A percentile compares a stretch with the other conserved stretches of the same genome.
These are phyloP conservation scores for Phyllosticta citriasiana DNA, from an alignment of 2,329 filamentous ascomycete genomes.

Conservation along the genomic window DNA sequence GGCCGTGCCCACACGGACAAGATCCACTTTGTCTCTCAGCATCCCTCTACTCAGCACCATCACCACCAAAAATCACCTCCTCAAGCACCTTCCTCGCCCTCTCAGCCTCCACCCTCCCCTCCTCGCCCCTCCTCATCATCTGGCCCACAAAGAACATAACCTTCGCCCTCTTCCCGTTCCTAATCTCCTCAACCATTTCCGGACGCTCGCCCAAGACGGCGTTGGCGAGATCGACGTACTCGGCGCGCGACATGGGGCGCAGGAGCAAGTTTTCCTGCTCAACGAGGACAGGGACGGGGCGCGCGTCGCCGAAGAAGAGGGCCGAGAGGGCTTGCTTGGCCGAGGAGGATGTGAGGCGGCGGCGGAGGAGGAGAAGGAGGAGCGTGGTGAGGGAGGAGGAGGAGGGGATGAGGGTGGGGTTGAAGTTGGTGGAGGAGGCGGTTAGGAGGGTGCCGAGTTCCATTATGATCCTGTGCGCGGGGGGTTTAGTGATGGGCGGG, in stretches of 20 bases:
- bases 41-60: too few species aligned
- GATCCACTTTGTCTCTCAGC: too few species aligned
- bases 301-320: constrained; percentile 43
- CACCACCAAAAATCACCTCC: constrained; percentile 30
- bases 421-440: constrained; percentile 29
- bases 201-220: constrained; percentile 44
- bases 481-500: too few species aligned
- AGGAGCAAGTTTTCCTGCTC: constrained; percentile 47
- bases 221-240: constrained; percentile 47
- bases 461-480: constrained; percentile 34
- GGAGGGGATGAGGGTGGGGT: constrained; percentile 28
- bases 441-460: constrained; percentile 41
- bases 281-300: constrained; percentile 43
- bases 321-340: constrained; percentile 50
- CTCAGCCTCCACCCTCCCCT: constrained; percentile 52
- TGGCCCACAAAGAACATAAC: constrained; percentile 59
- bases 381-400: constrained; percentile 33
- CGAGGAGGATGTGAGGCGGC: constrained; percentile 42
- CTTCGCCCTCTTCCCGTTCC: constrained; percentile 52
- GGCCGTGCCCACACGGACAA: too few species aligned
- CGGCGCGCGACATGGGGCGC: constrained; percentile 42
- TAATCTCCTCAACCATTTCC: constrained; percentile 50
- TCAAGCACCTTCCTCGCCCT: constrained; percentile 46
- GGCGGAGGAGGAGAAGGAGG: constrained; percentile 30
- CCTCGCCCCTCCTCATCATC: constrained; percentile 52